A percentile compares a stretch with the other conserved stretches of the same genome.
Evolutionary conservation across 768 basidiomycete species (phyloP).

Genomic region (Mycena chlorophos): DNA sequence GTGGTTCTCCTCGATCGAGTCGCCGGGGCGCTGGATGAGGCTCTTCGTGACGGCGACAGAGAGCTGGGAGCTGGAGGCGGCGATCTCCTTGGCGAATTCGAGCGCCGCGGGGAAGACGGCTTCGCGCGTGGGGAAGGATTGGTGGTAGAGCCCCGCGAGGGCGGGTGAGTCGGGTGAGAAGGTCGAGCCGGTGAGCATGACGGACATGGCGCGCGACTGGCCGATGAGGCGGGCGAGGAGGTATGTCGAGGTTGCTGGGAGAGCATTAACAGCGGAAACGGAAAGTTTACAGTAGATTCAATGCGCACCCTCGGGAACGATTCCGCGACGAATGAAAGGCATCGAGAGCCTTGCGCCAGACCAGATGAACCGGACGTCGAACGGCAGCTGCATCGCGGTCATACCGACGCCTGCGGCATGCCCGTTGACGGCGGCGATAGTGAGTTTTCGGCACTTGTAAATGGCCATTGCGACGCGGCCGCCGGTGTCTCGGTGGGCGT

Average conservation of each 20-base stretch:
- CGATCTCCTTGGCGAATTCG: slow-evolving; percentile 52
- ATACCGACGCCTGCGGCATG: slow-evolving; percentile 52
- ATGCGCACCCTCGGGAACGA: slow-evolving; percentile 49
- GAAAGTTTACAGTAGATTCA: neutral
- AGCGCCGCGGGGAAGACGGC: slow-evolving; percentile 55
- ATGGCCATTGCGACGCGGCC: slow-evolving; percentile 48
- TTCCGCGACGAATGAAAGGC: slow-evolving; percentile 52
- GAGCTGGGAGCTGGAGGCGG: slow-evolving; percentile 50
- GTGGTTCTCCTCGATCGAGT: slow-evolving; percentile 54
- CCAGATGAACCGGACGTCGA: slow-evolving; percentile 55
- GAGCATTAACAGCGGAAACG: neutral
- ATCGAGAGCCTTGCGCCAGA: slow-evolving; percentile 48
- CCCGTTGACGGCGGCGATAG: slow-evolving; percentile 52
- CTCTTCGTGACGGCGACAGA: slow-evolving; percentile 53
- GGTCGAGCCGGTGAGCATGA: slow-evolving; percentile 50
- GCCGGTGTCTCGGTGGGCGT: slow-evolving; percentile 52
- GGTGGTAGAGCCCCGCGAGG: slow-evolving; percentile 46
- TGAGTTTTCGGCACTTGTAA: slow-evolving; percentile 55
- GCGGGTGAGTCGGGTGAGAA: slow-evolving; percentile 46
- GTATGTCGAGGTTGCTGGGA: slow-evolving; percentile 42
- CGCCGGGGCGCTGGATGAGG: slow-evolving; percentile 50
- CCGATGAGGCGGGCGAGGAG: slow-evolving; percentile 58
- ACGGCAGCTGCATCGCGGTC: slow-evolving; percentile 51
- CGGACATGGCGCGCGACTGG: slow-evolving; percentile 49
- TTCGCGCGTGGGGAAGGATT: slow-evolving; percentile 48